Evolutionary conservation across 345 rosid genomes (phyloP), one percentile per base, ranked within the genome.

Genomic region (Camelina laxa): DNA sequence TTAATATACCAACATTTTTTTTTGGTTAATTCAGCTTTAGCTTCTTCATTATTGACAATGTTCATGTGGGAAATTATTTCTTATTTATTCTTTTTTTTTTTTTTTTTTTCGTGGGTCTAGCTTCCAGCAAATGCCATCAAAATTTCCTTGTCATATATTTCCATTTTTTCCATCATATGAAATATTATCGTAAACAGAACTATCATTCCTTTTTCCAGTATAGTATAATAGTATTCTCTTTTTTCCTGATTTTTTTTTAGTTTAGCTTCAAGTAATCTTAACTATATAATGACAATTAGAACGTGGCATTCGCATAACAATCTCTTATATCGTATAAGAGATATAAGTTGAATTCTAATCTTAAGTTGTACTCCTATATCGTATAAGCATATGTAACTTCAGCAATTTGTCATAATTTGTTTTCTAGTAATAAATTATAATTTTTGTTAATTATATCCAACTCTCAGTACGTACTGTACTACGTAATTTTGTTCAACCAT

Each of bases 91-190:
- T n/a, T n/a, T n/a, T 64, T 55, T 73, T 7, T 45, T 64, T 24
- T 65, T 55, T 73, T 7, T 45, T 64, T 7, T 35, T 64, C 65
- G 60, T 65, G 66, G 72, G 65, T 56, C 66, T 58, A 67, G 55
- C 41, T 67, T 67, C 79, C 79, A 75, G 79, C 69, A 60, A 60
- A 68, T 75, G 69, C 74, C 78, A 67, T 59, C 79, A 67, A 49
- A 60, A 59, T 69, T 48, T 57, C 73, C 19, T 67, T 30, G 73
- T 67, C 79, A 67, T 41, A 7, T 58, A 22, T 38, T 49, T 48
- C 62, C 53, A 39, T 42, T 36, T 71, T 41, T 24, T n/a, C 2
- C 30, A 60, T 16, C 67, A 50, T 20, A 60, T 49, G 14, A 13
- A 13, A 7, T n/a, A 11, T n/a, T 17, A 11, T 10, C 9, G 35